phyloP scores from a whole-genome alignment of 2,329 filamentous ascomycete species.

The Lachnellula hyalina region DNA sequence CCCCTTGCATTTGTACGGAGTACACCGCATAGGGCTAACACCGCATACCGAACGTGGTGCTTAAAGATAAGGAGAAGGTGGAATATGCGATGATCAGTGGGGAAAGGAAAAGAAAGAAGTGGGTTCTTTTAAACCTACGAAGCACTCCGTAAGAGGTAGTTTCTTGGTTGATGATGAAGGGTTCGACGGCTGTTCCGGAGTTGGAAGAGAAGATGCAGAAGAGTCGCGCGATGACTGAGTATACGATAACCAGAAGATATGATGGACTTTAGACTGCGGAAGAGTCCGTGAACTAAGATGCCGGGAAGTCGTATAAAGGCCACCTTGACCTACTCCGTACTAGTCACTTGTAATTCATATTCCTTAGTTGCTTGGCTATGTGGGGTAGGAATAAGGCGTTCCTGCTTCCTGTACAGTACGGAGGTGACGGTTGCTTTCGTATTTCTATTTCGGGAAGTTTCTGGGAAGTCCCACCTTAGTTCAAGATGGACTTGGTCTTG shows the following conservation, averaged over 20 bases:
- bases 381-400: background rate
- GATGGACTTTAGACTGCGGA: constrained; percentile 30
- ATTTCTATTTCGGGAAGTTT: too few relatives aligned
- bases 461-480: too few relatives aligned
- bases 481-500: too few relatives aligned
- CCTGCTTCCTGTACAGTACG: too few relatives aligned
- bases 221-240: constrained; percentile 24
- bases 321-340: background rate
- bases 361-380: background rate
- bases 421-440: too few relatives aligned
- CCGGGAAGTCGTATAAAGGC: background rate
- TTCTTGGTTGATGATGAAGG: constrained; percentile 25
- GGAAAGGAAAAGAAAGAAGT: constrained; percentile 10
- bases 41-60: constrained; percentile 35
- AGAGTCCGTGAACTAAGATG: background rate
- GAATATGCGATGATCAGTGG: constrained; percentile 31
- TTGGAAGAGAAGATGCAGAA: constrained; percentile 2
- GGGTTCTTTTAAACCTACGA: constrained; percentile 8
- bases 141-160: constrained; percentile 10
- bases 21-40: constrained; percentile 28
- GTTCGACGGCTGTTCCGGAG: constrained; percentile 7
- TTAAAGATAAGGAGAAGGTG: constrained; percentile 43
- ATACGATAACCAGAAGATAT: constrained; percentile 29
- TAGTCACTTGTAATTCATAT: background rate
- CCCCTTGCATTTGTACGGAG: constrained; percentile 40